Evolutionary conservation across 139 green algal species (phyloP).

Genomic region (Spirogloea muscicola): DNA sequence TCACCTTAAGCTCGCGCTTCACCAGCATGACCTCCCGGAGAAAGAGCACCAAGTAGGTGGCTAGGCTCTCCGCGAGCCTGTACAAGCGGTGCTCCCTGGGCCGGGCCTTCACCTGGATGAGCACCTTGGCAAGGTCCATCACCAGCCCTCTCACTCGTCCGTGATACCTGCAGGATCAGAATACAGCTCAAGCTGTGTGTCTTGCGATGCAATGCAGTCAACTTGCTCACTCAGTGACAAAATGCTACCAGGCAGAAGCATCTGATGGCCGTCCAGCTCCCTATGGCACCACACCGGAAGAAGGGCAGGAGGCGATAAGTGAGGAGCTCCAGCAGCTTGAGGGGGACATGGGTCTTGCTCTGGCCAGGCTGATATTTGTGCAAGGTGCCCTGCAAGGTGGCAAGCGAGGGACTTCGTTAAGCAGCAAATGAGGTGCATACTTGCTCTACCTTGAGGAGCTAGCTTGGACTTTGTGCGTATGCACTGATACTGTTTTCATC

Average conservation of each 20-base stretch:
- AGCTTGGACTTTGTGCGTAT: too few relatives aligned
- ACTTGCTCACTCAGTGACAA: too few relatives aligned
- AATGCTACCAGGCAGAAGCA: too few relatives aligned
- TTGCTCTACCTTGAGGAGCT: too few relatives aligned
- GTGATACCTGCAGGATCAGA: slow-evolving; percentile 31
- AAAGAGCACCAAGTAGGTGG: slow-evolving; percentile 26
- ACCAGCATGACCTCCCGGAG: slow-evolving; percentile 19
- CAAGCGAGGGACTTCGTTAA: too few relatives aligned
- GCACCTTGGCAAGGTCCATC: slow-evolving; percentile 14
- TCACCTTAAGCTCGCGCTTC: slow-evolving; percentile 19
- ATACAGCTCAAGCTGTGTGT: too few relatives aligned
- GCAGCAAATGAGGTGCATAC: too few relatives aligned
- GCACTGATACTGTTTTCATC: too few relatives aligned
- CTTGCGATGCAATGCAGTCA: too few relatives aligned
- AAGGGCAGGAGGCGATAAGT: slow-evolving; percentile 38
- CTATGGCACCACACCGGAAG: slow-evolving; percentile 23
- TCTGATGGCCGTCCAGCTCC: too few relatives aligned
- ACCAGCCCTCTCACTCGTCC: slow-evolving; percentile 11
- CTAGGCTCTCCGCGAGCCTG: slow-evolving; percentile 19
- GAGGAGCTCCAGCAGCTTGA: slow-evolving; percentile 24
- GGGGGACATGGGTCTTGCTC: background rate
- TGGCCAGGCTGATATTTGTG: slow-evolving; percentile 12
- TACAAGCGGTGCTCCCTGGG: slow-evolving; percentile 21
- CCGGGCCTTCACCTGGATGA: slow-evolving; percentile 15
- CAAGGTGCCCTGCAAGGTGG: slow-evolving; percentile 14